phyloP scores from a whole-genome alignment of 805 yeast genomes.

The Schwanniomyces sp. region DNA sequence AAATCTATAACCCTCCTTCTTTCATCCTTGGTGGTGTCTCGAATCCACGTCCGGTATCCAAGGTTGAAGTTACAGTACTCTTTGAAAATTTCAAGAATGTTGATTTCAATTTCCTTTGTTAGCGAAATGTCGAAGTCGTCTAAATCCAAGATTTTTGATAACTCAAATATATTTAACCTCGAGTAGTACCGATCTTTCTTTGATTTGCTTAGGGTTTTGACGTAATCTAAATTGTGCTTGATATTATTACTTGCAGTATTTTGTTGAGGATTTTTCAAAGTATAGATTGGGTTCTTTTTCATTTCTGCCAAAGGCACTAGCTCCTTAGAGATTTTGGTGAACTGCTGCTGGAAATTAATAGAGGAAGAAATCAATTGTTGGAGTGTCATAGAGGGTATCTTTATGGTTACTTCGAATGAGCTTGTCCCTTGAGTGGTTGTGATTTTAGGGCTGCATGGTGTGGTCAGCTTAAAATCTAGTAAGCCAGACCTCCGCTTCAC shows the following conservation, averaged over 20 bases:
- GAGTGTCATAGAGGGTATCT: not conserved
- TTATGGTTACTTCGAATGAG: not conserved
- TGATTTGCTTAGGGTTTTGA: slow-evolving; percentile 4
- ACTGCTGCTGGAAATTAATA: not conserved
- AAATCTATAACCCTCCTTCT: slow-evolving; percentile 49
- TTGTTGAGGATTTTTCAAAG: slow-evolving; percentile 4
- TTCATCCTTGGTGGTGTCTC: slow-evolving; percentile 63
- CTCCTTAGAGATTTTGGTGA: slow-evolving; percentile 1
- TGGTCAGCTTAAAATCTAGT: not conserved
- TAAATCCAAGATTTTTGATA: slow-evolving; percentile 53
- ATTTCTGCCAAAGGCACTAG: slow-evolving; percentile 10
- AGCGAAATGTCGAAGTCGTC: slow-evolving; percentile 45
- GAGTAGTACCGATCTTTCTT: slow-evolving; percentile 30
- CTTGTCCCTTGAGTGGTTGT: not conserved
- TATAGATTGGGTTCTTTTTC: slow-evolving; percentile 8
- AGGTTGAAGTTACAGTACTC: slow-evolving; percentile 66
- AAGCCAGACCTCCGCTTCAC: slow-evolving; percentile 1
- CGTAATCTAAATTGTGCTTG: slow-evolving; percentile 4
- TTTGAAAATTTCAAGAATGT: slow-evolving; percentile 52
- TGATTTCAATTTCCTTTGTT: slow-evolving; percentile 55
- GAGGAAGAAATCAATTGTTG: not conserved
- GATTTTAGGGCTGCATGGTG: not conserved
- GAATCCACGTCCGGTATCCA: slow-evolving; percentile 81
- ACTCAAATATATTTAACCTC: slow-evolving; percentile 55
- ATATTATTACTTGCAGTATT: not conserved